phyloP scores from a whole-genome alignment of 2,329 filamentous ascomycete genomes.

The Leptographium flavum region DNA sequence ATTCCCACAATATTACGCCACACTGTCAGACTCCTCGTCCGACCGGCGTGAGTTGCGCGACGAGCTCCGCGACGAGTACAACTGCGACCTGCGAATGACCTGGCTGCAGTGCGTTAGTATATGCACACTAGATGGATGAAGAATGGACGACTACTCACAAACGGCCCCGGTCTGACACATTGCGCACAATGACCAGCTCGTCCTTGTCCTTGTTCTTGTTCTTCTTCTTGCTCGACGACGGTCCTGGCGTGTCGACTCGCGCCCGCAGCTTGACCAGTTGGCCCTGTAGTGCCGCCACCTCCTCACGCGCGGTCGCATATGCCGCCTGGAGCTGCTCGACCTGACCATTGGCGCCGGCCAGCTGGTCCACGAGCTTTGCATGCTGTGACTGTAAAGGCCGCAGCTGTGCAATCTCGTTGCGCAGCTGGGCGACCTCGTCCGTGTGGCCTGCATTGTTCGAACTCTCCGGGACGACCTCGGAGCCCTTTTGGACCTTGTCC shows the following conservation, averaged over 20 bases:
- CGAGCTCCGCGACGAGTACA: conserved; percentile 7
- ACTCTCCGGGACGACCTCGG: too few relatives aligned
- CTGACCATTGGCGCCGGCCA: background rate
- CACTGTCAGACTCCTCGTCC: conserved; percentile 4
- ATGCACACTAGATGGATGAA: background rate
- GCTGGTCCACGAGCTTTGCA: background rate
- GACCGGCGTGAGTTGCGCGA: conserved; percentile 7
- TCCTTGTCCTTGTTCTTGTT: conserved; percentile 5
- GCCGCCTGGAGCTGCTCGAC: conserved; percentile 4
- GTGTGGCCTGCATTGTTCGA: too few relatives aligned
- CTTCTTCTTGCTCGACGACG: conserved; percentile 1
- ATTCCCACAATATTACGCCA: background rate
- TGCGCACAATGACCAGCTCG: conserved; percentile 11
- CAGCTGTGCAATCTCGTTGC: background rate
- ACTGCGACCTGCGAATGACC: conserved; percentile 10
- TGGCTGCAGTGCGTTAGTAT: conserved; percentile 3
- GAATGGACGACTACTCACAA: conserved; percentile 10
- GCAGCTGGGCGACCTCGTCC: background rate
- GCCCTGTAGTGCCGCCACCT: conserved; percentile 6
- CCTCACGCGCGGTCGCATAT: conserved; percentile 1
- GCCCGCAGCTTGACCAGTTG: conserved; percentile 9
- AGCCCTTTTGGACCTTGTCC: background rate
- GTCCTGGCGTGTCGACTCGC: background rate
- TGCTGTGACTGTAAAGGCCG: background rate
- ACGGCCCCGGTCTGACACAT: conserved; percentile 7